Evolutionary conservation across 2,329 filamentous ascomycete species (phyloP), one percentile per base, ranked within the genome.

Genomic region (Fusarium mexicanum): DNA sequence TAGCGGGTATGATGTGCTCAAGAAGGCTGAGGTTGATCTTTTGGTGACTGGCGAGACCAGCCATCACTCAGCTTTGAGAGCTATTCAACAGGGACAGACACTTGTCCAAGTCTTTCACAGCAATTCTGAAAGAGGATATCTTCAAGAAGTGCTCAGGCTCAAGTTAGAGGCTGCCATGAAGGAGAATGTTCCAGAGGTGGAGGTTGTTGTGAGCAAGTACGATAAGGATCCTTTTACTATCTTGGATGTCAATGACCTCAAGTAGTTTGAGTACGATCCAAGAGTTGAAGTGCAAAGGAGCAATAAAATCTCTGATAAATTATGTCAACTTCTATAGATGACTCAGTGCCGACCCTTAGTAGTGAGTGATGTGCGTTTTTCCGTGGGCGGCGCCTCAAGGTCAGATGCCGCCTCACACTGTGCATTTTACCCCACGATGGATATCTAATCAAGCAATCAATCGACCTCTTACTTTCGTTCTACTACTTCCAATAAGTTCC

Each of bases 181-280:
- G 61, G 83, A 85, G 55, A 87, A 89, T 73, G 80, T 81, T 46
- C 76, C 79, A 5, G 84, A 86, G 29, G 89, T 91, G 24, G 85
- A 89, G 64, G 91, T 98, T 20, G 82, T 92, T 65, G 90, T 97
- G 55, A 98, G 95, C 82, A 87, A 93, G 80, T 87, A 87, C 48
- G 96, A 99, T 83, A 87, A 90, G 68, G 96, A 99, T 87, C 96
- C 96, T 0, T 99, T 95, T 83, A 92, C 92, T 59, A 93, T 98
- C 67, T 87, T 94, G 73, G 86, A 88, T 70, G 82, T 89, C 41
- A 77, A 79, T 22, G 78, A 82, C 61, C 76, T 87, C 64, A 79
- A 81, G 44, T 74, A n/a, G 63, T 24, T 16, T 6, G 14, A 18
- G 37, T 24, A n/a, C 3, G 5, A 22, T 13, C n/a, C 10, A 54